A percentile compares a stretch with the other conserved stretches of the same genome.
Evolutionary conservation across 2,329 filamentous ascomycete genomes (phyloP).

Genomic region (Penicillium sclerotigenum): DNA sequence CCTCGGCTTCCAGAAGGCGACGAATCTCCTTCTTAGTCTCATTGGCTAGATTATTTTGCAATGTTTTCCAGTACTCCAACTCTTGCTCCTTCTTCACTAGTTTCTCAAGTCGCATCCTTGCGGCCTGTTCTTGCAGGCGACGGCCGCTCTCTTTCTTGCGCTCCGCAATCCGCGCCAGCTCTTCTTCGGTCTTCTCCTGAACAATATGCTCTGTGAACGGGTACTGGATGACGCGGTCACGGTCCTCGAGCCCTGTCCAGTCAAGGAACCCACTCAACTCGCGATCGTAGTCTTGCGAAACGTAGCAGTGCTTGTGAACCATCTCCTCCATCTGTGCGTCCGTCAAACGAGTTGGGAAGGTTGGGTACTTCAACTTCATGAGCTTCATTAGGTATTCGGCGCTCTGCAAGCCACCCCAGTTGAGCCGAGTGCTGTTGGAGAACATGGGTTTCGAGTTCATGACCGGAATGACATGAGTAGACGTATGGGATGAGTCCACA

Average conservation of each 20-base stretch:
- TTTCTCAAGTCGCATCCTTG: constrained; percentile 94
- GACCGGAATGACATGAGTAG: constrained; percentile 93
- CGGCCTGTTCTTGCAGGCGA: constrained; percentile 88
- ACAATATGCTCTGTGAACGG: constrained; percentile 90
- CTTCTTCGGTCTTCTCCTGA: constrained; percentile 89
- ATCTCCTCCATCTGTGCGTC: constrained; percentile 83
- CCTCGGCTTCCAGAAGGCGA: constrained; percentile 80
- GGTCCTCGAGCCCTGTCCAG: constrained; percentile 86
- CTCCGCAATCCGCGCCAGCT: constrained; percentile 84
- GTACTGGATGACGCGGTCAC: constrained; percentile 86
- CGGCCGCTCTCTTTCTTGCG: constrained; percentile 92
- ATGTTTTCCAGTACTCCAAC: constrained; percentile 84
- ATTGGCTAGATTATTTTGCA: constrained; percentile 68
- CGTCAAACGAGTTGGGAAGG: constrained; percentile 81
- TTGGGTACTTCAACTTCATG: constrained; percentile 84
- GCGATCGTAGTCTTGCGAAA: constrained; percentile 76
- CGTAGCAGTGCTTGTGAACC: constrained; percentile 82
- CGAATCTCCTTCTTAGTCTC: constrained; percentile 89
- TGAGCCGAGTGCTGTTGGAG: constrained; percentile 79
- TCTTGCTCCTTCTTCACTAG: constrained; percentile 94
- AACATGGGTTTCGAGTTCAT: constrained; percentile 81
- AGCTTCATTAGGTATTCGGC: constrained; percentile 90
- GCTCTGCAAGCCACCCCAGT: constrained; percentile 90
- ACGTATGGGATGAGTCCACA: constrained; percentile 86
- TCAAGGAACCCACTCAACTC: constrained; percentile 78